Percentiles rank a stretch among this genome's conserved stretches.
phyloP scores from a whole-genome alignment of 2,329 filamentous ascomycete species.

The Pseudogymnoascus sp. region DNA sequence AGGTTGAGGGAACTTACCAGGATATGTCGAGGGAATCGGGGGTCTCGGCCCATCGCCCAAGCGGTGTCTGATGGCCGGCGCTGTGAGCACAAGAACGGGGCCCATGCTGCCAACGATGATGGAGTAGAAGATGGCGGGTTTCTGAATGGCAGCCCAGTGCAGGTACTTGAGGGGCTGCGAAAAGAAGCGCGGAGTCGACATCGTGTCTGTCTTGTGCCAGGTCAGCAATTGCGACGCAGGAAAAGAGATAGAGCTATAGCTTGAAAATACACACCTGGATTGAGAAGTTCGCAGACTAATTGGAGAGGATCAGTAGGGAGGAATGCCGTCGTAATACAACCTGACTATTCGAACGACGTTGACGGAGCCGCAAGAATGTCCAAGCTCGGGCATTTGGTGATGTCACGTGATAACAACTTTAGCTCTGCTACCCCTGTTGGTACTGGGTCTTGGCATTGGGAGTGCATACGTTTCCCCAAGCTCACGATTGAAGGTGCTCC shows the following conservation, averaged over 20 bases:
- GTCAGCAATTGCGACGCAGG: background rate
- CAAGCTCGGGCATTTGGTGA: background rate
- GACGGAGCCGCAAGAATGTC: slow-evolving; percentile 4
- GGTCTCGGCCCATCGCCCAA: slow-evolving; percentile 67
- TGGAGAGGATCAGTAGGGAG: background rate
- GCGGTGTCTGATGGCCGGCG: slow-evolving; percentile 63
- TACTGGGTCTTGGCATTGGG: slow-evolving; percentile 23
- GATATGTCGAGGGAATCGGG: slow-evolving; percentile 81
- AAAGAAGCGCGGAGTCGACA: slow-evolving; percentile 77
- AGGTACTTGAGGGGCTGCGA: slow-evolving; percentile 73
- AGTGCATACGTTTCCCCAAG: slow-evolving; percentile 29
- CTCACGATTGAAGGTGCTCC: slow-evolving; percentile 13
- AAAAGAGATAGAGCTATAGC: background rate
- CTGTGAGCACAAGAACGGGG: slow-evolving; percentile 60
- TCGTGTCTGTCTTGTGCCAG: slow-evolving; percentile 33
- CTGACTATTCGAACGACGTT: slow-evolving; percentile 4
- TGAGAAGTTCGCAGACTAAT: background rate
- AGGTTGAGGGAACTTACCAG: slow-evolving; percentile 56
- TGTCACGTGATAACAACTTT: background rate
- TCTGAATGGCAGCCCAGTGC: slow-evolving; percentile 79
- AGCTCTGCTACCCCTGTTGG: slow-evolving; percentile 11
- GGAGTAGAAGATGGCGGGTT: slow-evolving; percentile 87
- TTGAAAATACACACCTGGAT: background rate
- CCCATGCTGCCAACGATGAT: slow-evolving; percentile 64
- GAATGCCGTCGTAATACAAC: slow-evolving; percentile 1